Percentiles rank a stretch among this genome's conserved stretches.
These are phyloP conservation scores for Stylonectria norvegica DNA, from an alignment of 2,329 filamentous ascomycete species.

Conservation along the genomic window DNA sequence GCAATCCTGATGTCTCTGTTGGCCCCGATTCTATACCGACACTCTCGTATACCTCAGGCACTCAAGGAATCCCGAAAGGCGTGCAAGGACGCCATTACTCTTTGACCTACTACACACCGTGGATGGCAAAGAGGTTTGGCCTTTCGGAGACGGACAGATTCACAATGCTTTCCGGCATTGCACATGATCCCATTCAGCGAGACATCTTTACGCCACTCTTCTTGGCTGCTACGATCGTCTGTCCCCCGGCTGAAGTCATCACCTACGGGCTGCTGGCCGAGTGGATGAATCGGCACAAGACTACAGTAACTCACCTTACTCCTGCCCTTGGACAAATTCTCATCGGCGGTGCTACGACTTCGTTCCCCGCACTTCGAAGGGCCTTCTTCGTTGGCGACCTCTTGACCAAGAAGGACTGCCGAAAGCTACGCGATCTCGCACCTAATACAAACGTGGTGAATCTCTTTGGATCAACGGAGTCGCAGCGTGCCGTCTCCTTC, in stretches of 20 bases:
- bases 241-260: slow-evolving; percentile 80
- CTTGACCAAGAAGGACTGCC: slow-evolving; percentile 79
- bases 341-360: slow-evolving; percentile 73
- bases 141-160: slow-evolving; percentile 71
- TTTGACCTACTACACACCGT: slow-evolving; percentile 81
- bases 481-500: slow-evolving; percentile 12
- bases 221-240: slow-evolving; percentile 73
- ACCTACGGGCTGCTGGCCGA: slow-evolving; percentile 79
- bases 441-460: slow-evolving; percentile 74
- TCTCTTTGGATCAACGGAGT: slow-evolving; percentile 55
- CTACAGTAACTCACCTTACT: slow-evolving; percentile 83
- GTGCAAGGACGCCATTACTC: slow-evolving; percentile 85
- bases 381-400: slow-evolving; percentile 93
- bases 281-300: slow-evolving; percentile 75
- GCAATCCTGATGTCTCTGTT: slow-evolving; percentile 68
- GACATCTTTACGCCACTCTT: slow-evolving; percentile 92
- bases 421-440: slow-evolving; percentile 70
- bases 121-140: slow-evolving; percentile 85
- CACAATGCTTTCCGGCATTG: slow-evolving; percentile 81
- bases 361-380: slow-evolving; percentile 72
- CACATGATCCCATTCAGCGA: slow-evolving; percentile 66
- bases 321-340: slow-evolving; percentile 96
- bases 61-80: slow-evolving; percentile 78
- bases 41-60: slow-evolving; percentile 70
- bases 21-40: slow-evolving; percentile 83